These are phyloP conservation scores for Alternaria infectoria DNA, from an alignment of 2,329 filamentous ascomycete species.

Conservation along the genomic window DNA sequence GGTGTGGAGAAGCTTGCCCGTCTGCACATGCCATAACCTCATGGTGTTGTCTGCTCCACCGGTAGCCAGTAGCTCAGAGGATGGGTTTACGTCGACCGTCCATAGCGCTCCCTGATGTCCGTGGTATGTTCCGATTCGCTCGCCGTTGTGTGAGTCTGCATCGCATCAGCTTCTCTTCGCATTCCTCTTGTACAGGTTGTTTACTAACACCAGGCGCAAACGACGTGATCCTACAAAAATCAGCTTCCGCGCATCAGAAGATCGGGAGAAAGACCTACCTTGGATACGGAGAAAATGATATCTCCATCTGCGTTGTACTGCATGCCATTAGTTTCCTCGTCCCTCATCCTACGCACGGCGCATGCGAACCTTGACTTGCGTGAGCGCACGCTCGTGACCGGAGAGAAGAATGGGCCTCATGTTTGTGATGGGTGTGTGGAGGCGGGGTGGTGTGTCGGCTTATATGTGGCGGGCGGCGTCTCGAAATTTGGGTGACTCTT, in stretches of 20 bases:
- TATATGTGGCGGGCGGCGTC: constrained; percentile 29
- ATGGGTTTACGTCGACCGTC: constrained; percentile 96
- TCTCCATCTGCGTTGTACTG: constrained; percentile 83
- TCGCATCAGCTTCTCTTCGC: constrained; percentile 27
- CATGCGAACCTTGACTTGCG: constrained; percentile 72
- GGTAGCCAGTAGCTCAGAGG: constrained; percentile 87
- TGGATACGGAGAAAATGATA: constrained; percentile 84
- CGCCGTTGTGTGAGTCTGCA: constrained; percentile 84
- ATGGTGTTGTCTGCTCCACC: constrained; percentile 99
- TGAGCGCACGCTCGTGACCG: constrained; percentile 96
- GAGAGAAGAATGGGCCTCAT: constrained; percentile 98
- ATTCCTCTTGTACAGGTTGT: background rate
- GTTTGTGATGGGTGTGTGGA: constrained; percentile 27
- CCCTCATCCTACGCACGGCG: background rate
- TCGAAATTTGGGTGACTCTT: constrained; percentile 39
- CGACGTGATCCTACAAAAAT: constrained; percentile 73
- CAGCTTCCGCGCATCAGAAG: background rate
- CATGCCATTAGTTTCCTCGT: background rate
- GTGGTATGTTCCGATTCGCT: constrained; percentile 91
- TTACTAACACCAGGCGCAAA: constrained; percentile 82
- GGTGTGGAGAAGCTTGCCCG: constrained; percentile 89
- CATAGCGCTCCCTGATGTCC: constrained; percentile 98
- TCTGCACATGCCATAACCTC: constrained; percentile 94
- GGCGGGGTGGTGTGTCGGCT: constrained; percentile 23
- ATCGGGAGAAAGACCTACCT: background rate